Percentiles rank a stretch among this genome's conserved stretches.
These are phyloP conservation scores for Crucibulum laeve DNA, from an alignment of 768 basidiomycete species.

Conservation along the genomic window DNA sequence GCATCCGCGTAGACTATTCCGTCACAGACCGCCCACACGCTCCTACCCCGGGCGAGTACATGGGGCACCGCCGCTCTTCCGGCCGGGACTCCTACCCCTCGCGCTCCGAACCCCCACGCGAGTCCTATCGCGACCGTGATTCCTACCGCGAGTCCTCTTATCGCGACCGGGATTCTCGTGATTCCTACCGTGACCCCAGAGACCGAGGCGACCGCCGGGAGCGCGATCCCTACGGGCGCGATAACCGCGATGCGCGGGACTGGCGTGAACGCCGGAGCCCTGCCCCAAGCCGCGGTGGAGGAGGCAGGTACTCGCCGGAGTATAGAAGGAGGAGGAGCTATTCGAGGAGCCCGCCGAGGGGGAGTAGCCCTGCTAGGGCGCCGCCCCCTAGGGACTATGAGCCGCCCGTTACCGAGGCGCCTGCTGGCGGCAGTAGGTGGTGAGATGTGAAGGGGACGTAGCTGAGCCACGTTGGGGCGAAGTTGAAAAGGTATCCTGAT, in stretches of 20 bases:
- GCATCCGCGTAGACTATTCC: conserved; percentile 95
- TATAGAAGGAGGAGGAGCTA: conserved; percentile 73
- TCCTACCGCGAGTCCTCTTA: conserved; percentile 25
- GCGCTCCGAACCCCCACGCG: conserved; percentile 23
- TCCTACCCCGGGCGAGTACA: conserved; percentile 97
- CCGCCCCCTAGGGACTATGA: conserved; percentile 23
- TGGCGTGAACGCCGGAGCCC: conserved; percentile 83
- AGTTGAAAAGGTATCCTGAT: no score
- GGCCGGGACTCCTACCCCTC: conserved; percentile 31
- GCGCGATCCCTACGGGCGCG: conserved; percentile 49
- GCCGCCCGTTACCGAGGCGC: conserved; percentile 18
- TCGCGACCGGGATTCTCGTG: conserved; percentile 36
- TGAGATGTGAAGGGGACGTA: no score
- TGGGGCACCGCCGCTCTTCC: conserved; percentile 76
- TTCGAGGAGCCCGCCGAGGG: conserved; percentile 76
- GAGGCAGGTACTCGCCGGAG: conserved; percentile 75
- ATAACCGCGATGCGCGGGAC: conserved; percentile 68
- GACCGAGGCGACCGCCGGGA: conserved; percentile 43
- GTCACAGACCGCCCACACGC: conserved; percentile 92
- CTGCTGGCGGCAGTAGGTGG: conserved; percentile 18
- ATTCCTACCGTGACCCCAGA: conserved; percentile 50
- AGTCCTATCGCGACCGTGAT: conserved; percentile 32
- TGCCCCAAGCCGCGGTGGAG: conserved; percentile 51
- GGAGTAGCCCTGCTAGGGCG: conserved; percentile 46
- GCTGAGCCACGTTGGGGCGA: no score